Conservation (phyloP, 257 asterid species). For the Solanum appendiculatum region DNA sequence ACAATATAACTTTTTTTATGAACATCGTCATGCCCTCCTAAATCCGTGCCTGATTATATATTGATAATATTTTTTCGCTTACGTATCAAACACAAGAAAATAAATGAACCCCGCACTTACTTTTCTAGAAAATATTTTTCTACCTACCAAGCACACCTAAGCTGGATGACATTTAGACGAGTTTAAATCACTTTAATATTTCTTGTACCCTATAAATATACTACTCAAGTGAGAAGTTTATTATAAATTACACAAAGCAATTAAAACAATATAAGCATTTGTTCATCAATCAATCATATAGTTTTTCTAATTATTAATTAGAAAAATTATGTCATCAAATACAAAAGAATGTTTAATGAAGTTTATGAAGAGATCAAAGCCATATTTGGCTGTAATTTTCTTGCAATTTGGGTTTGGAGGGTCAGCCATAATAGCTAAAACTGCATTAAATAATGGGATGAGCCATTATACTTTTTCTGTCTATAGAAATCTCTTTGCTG, state of each 20-base stretch:
- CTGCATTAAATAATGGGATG: slow-evolving; percentile 52
- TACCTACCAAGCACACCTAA: neutral
- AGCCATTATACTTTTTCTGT: slow-evolving; percentile 46
- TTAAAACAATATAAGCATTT: neutral
- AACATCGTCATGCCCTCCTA: neutral
- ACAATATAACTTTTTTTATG: neutral
- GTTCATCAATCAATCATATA: neutral
- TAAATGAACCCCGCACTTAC: neutral
- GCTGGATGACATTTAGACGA: neutral
- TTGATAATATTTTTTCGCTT: too few species aligned
- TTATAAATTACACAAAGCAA: neutral
- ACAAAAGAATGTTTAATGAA: neutral
- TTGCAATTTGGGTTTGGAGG: slow-evolving; percentile 44
- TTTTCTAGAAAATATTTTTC: neutral
- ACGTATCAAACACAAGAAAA: neutral
- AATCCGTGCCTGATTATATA: neutral
- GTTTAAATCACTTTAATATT: neutral
- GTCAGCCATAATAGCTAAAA: slow-evolving; percentile 35
- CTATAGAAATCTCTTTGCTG: slow-evolving; percentile 49
- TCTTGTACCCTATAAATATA: neutral
- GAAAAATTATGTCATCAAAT: neutral
- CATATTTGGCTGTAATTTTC: slow-evolving; percentile 38
- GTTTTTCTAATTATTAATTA: neutral
- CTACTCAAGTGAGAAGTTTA: neutral
- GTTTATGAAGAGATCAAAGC: slow-evolving; percentile 17